Base-by-base conservation (phyloP, 2,329 filamentous ascomycete genomes). In the Mariannaea elegans region DNA sequence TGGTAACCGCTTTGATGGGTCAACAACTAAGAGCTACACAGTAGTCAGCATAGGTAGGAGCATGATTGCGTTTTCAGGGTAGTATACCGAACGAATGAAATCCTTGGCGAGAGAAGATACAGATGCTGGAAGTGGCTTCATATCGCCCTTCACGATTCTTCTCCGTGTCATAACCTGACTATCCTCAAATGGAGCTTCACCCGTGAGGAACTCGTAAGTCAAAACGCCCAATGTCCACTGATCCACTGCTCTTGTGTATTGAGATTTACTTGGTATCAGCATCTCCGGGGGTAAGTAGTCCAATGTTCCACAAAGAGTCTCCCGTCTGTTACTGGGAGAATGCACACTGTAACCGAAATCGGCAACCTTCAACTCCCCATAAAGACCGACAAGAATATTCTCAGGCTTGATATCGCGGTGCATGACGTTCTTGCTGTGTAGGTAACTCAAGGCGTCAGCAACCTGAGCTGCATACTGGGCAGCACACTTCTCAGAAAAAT, bases 401-500 rank as follows among this genome's bases (percentile, higher is more conserved):
- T 74, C 72, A 3, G 74, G 73, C 70, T 76, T 75, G 50, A 74
- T 74, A 36, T 71, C 70, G n/a, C 73, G 68, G 49, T 75, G 74
- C 6, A 74, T 74, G 14, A 76, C 65, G 29, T 74, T 64, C 61
- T 75, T 75, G 7, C 69, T 56, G 62, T 75, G 72, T 31, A 75
- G 64, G 38, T 74, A 73, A 2, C 46, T 54, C 52, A 75, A 54
- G 1, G 72, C 69, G 8, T 64, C 61, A 3, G 88, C 88, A 87
- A 91, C 90, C 71, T 92, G 89, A 2, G 89, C 89, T 63, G 90
- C 84, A 70, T 91, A 92, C 71, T 89, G 84, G 10, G 89, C 89
- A 16, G 89, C 88, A 66, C 88, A 88, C 81, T 83, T 85, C 72
- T 91, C 89, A 0, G 87, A 83, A 70, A 91, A 92, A 41, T 84